These are phyloP conservation scores for Caloboletus firmus DNA, from an alignment of 1,284 basidiomycete genomes.

Conservation along the genomic window DNA sequence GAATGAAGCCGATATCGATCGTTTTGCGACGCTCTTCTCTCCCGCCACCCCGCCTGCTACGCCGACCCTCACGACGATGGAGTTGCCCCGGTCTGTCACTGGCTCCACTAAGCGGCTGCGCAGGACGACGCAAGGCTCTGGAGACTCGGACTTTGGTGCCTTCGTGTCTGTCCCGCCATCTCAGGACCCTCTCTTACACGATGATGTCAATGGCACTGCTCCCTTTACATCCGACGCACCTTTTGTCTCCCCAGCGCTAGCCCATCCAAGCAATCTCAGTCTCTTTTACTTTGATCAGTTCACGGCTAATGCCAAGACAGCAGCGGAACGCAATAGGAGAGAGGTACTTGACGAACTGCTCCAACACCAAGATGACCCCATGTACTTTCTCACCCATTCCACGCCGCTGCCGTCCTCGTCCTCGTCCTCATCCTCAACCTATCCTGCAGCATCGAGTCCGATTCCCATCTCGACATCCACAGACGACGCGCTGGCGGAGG, in stretches of 20 bases:
- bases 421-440: background rate
- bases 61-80: conserved; percentile 25
- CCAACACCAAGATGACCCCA: conserved; percentile 63
- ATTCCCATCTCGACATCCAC: conserved; percentile 1
- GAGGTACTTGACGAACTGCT: conserved; percentile 62
- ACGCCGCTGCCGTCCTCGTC: background rate
- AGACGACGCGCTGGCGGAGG: conserved; percentile 23
- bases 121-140: conserved; percentile 23
- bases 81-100: background rate
- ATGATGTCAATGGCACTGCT: background rate
- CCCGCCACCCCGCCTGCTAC: conserved; percentile 45
- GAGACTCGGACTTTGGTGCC: conserved; percentile 63
- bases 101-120: conserved; percentile 10
- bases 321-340: conserved; percentile 50
- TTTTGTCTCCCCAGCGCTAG: background rate
- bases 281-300: conserved; percentile 61
- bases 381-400: conserved; percentile 47
- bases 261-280: conserved; percentile 27
- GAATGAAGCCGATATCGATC: conserved; percentile 39
- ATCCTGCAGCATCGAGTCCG: background rate
- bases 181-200: conserved; percentile 54
- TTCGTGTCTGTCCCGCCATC: conserved; percentile 63
- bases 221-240: background rate
- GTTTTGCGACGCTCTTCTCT: conserved; percentile 46
- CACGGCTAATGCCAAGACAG: conserved; percentile 51